phyloP scores from a whole-genome alignment of 129 eudicot genomes.

The Helianthus annuus region HanXRQr2.0-SUNRISE NC_035433.2:148482985-148483484 shows the following conservation, averaged over 20 bases:
- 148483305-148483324: too few species aligned
- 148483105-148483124: constrained; percentile 21
- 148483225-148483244: constrained; percentile 46
- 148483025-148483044: constrained; percentile 39
- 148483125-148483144: constrained; percentile 19
- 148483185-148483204: constrained; percentile 28
- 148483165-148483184: constrained; percentile 22
- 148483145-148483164: constrained; percentile 40
- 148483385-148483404: too few species aligned
- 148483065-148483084: constrained; percentile 32
- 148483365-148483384: too few species aligned
- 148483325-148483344: too few species aligned
- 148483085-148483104: constrained; percentile 32
- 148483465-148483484: constrained; percentile 24
- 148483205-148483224: constrained; percentile 41
- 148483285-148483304: too few species aligned
- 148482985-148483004: constrained; percentile 34
- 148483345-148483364: too few species aligned
- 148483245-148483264: not conserved
- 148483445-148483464: constrained; percentile 16
- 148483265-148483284: too few species aligned
- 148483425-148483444: constrained; percentile 18
- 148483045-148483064: constrained; percentile 36
- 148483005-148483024: constrained; percentile 14
- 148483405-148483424: too few species aligned